Conservation (phyloP, 306 rosid species). For the Echinosophora koreensis region DNA sequence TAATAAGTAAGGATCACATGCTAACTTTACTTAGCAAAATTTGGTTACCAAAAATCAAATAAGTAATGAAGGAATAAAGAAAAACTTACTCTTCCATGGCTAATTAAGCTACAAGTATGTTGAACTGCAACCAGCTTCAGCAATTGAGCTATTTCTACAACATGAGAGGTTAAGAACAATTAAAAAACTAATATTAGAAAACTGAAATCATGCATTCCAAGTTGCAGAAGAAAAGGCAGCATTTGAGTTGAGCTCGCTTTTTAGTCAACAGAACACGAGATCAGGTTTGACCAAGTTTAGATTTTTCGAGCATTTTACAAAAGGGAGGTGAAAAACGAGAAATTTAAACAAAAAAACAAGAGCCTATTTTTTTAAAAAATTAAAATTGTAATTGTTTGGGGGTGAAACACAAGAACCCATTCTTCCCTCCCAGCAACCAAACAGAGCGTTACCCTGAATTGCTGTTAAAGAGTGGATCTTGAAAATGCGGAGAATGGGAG, state of each 20-base stretch:
- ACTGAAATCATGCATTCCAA: constrained; percentile 23
- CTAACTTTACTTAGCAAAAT: constrained; percentile 15
- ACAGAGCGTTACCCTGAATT: constrained; percentile 15
- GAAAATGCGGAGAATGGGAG: constrained; percentile 39
- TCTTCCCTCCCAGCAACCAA: neutral
- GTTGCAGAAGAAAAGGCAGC: constrained; percentile 20
- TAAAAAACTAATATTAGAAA: constrained; percentile 17
- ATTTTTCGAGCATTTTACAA: constrained; percentile 37
- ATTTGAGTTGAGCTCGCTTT: constrained; percentile 3
- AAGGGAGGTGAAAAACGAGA: constrained; percentile 21
- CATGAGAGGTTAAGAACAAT: constrained; percentile 24
- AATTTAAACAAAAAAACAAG: neutral
- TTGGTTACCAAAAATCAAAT: constrained; percentile 27
- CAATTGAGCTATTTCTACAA: constrained; percentile 48
- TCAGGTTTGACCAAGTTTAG: constrained; percentile 40
- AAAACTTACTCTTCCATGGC: constrained; percentile 90
- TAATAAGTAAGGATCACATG: constrained; percentile 22
- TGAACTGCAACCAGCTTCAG: constrained; percentile 42
- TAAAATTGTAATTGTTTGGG: neutral
- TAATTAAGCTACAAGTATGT: constrained; percentile 28
- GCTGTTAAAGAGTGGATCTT: constrained; percentile 44
- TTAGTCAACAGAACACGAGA: constrained; percentile 6
- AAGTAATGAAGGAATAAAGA: constrained; percentile 21
- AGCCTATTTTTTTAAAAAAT: neutral
- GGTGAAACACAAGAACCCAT: constrained; percentile 16